Evolutionary conservation across 371 early-diverging fungal species (phyloP).

Genomic region (Mortierella sp.): DNA sequence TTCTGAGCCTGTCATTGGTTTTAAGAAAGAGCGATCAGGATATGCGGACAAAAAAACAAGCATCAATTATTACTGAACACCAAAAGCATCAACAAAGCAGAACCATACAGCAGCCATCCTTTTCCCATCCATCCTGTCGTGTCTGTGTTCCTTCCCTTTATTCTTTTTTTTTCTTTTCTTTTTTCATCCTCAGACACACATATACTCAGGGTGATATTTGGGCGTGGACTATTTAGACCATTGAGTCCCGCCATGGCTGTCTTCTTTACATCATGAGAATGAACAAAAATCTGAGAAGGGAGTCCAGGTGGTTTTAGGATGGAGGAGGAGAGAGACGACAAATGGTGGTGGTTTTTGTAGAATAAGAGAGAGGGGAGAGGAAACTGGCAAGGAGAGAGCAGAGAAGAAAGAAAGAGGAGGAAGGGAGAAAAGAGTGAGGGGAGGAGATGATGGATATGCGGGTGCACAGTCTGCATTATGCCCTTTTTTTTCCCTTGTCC

Average conservation of each 20-base stretch:
- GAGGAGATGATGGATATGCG: neutral
- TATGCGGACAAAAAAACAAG: slow-evolving; percentile 1
- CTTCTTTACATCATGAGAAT: neutral
- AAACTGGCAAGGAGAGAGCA: slow-evolving; percentile 10
- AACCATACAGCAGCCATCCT: neutral
- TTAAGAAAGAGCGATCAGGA: neutral
- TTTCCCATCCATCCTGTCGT: neutral
- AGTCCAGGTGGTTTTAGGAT: neutral
- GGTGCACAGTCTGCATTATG: neutral
- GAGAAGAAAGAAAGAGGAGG: neutral
- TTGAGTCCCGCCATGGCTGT: neutral
- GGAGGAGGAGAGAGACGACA: neutral
- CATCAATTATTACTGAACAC: neutral
- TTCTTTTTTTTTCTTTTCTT: neutral
- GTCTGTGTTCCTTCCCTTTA: neutral
- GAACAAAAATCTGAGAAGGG: neutral
- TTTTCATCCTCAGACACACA: slow-evolving; percentile 13
- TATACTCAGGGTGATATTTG: neutral
- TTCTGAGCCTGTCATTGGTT: slow-evolving; percentile 1
- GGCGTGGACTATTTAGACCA: neutral
- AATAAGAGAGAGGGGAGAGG: slow-evolving; percentile 12
- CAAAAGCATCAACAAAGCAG: neutral
- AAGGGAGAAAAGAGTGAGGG: neutral
- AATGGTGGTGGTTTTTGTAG: neutral
- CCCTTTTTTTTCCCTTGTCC: neutral